Base-by-base conservation (phyloP, 2,329 filamentous ascomycete genomes). In the Tricladium varicosporioides region DNA sequence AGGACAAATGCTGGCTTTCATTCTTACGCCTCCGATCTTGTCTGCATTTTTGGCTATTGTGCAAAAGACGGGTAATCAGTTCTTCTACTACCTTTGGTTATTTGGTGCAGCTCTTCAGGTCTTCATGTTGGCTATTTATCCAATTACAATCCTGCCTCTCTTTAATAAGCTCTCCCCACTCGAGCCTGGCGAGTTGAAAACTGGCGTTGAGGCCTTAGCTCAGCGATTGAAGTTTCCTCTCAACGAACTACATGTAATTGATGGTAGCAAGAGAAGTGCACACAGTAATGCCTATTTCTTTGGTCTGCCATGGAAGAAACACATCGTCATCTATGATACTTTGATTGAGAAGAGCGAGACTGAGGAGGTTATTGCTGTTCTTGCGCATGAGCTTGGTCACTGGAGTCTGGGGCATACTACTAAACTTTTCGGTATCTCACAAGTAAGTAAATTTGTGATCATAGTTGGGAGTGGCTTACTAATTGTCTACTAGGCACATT, bases 271-370 rank as follows among this genome's bases (percentile, higher is more conserved):
- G 79, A 83, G 91, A 66, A 91, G 87, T 70, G 88, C 89, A 19
- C 91, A 96, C 76, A 92, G 88, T 76, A 96, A 96, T 70, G 90
- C 91, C 16, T 96, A 95, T 76, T 99, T 99, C 78, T 97, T 95
- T 68, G 94, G 94, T 59, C 83, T 99, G 55, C 94, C 94, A 44
- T 99, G 93, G 92, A 97, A 97, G 83, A 97, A 97, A 83, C 95
- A 97, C 79, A 99, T 99, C 78, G 94, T 99, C 69, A 95, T 99
- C 71, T 99, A 96, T 73, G 94, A 99, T 72, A 99, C 95, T 5
- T 77, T 99, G 62, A 92, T 99, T 61, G 93, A 97, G 75, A 96
- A 97, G 83, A 94, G 89, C 72, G 85, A 92, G 61, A 86, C 89
- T 3, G 83, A 94, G 70, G 94, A 99, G 75, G 92, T 99, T 43